phyloP scores from a whole-genome alignment of 441 rosid species.

The Syzygium malaccense region DNA sequence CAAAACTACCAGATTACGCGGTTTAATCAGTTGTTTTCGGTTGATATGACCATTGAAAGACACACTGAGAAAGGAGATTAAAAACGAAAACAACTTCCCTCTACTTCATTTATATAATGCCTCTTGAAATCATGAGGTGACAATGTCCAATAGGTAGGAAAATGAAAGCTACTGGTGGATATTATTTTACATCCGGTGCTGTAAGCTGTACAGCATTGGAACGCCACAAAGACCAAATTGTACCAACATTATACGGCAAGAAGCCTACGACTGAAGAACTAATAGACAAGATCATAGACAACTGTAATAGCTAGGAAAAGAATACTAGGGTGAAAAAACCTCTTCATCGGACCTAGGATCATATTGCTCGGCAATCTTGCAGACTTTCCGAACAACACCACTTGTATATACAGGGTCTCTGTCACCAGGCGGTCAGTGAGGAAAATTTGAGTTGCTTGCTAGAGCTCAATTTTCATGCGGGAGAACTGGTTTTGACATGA shows the following conservation, averaged over 20 bases:
- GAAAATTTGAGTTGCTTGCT: not conserved
- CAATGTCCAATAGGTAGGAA: conserved; percentile 2
- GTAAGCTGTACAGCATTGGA: not conserved
- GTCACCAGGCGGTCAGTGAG: not conserved
- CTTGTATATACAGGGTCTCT: conserved; percentile 54
- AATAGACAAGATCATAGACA: conserved; percentile 16
- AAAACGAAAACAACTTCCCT: not conserved
- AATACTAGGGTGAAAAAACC: conserved; percentile 2
- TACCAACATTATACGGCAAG: conserved; percentile 26
- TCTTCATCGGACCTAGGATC: conserved; percentile 15
- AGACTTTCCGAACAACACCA: conserved; percentile 24
- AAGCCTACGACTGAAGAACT: conserved; percentile 18
- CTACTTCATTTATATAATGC: not conserved
- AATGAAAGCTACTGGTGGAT: conserved; percentile 12
- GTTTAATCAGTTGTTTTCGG: not conserved
- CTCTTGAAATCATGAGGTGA: not conserved
- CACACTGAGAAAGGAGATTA: not conserved
- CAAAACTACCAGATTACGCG: not conserved
- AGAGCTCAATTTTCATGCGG: conserved; percentile 59
- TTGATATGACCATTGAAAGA: not conserved
- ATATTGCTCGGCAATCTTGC: conserved; percentile 13
- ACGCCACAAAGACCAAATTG: conserved; percentile 20
- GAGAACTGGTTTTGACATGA: conserved; percentile 47
- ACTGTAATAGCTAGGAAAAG: not conserved
- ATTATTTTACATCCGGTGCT: conserved; percentile 35